Percentiles rank a stretch among this genome's conserved stretches.
These are phyloP conservation scores for Asclepias syriaca DNA, from an alignment of 257 asterid genomes.

Conservation along the genomic window DNA sequence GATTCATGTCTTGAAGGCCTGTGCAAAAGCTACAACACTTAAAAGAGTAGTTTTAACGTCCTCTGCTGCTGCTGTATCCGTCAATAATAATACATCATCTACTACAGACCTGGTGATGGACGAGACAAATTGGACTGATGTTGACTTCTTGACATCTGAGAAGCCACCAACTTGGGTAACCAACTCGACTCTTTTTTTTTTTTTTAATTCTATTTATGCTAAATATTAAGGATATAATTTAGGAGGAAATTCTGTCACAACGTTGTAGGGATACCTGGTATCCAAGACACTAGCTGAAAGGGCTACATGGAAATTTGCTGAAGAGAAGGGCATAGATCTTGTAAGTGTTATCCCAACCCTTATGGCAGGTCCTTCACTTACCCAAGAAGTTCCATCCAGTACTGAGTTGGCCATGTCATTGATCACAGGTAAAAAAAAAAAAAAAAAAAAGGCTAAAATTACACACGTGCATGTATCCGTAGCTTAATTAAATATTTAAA, in stretches of 20 bases:
- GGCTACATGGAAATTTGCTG: conserved; percentile 28
- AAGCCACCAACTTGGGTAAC: conserved; percentile 27
- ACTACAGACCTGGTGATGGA: conserved; percentile 19
- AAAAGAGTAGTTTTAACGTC: conserved; percentile 26
- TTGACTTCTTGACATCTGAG: conserved; percentile 19
- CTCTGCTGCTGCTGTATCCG: conserved; percentile 25
- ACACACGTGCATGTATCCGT: not conserved
- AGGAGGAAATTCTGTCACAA: not conserved
- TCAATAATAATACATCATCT: conserved; percentile 8
- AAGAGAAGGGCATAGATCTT: conserved; percentile 21
- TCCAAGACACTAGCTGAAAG: conserved; percentile 34
- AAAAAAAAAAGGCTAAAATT: not conserved
- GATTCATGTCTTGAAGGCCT: conserved; percentile 16
- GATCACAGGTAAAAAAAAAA: conserved; percentile 13
- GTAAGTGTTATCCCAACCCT: conserved; percentile 23
- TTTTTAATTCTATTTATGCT: no score
- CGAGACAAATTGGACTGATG: conserved; percentile 27
- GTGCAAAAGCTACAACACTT: conserved; percentile 15
- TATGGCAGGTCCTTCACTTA: conserved; percentile 23
- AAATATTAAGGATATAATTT: not conserved
- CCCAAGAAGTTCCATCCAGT: conserved; percentile 22
- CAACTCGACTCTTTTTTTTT: not conserved
- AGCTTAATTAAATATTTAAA: no score
- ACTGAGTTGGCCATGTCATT: conserved; percentile 22
- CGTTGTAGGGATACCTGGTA: conserved; percentile 24